These are phyloP conservation scores for Fusarium sp. DNA, from an alignment of 2,329 filamentous ascomycete species.

Conservation along the genomic window DNA sequence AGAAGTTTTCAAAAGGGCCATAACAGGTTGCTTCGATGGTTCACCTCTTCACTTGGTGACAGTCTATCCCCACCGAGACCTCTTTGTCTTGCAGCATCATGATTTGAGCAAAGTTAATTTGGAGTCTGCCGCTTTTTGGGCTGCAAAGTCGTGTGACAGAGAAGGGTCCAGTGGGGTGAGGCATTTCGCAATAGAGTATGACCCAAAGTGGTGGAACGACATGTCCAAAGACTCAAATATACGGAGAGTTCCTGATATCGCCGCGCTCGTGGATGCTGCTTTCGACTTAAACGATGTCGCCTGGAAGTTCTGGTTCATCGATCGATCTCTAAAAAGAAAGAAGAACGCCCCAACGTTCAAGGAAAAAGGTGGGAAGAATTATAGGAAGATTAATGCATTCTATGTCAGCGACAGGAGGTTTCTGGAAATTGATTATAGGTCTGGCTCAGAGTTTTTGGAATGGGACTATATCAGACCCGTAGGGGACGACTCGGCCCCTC, in stretches of 20 bases:
- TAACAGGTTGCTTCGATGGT: conserved; percentile 4
- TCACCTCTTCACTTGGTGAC: not conserved
- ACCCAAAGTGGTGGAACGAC: not conserved
- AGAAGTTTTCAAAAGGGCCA: not conserved
- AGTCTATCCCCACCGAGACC: not conserved
- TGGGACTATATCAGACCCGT: not conserved
- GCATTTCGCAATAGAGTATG: conserved; percentile 14
- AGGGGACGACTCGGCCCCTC: not conserved
- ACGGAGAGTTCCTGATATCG: too few relatives aligned
- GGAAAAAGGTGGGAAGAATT: accelerated
- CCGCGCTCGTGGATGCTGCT: too few relatives aligned
- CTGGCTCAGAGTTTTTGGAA: too few relatives aligned
- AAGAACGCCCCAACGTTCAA: not conserved
- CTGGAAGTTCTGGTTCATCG: conserved; percentile 18
- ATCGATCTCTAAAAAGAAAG: conserved; percentile 12
- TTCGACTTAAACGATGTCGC: too few relatives aligned
- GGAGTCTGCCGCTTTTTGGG: accelerated
- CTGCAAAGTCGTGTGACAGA: not conserved
- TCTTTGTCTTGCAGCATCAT: conserved; percentile 17
- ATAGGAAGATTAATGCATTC: not conserved
- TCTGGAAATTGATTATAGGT: not conserved
- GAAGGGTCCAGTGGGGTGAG: accelerated
- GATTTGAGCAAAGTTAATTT: not conserved
- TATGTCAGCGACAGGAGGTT: conserved; percentile 19
- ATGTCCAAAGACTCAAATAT: too few relatives aligned